phyloP scores from a whole-genome alignment of 176 grass and related monocot genomes.

The Oryza rufipogon region DNA sequence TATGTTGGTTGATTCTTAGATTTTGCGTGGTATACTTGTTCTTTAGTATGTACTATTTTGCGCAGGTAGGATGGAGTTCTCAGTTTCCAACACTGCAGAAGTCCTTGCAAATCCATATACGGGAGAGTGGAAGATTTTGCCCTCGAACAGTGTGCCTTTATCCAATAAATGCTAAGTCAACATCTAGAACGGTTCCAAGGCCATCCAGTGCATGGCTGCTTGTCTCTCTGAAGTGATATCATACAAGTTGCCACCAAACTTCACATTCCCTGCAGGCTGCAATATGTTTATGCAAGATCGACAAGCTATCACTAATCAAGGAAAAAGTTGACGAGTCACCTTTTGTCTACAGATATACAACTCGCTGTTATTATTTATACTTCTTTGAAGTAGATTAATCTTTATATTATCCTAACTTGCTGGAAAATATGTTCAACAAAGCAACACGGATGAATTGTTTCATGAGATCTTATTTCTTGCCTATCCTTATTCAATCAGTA shows the following conservation, averaged over 20 bases:
- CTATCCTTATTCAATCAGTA: slow-evolving; percentile 34
- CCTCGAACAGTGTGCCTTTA: slow-evolving; percentile 50
- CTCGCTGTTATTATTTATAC: background rate
- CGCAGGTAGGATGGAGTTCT: slow-evolving; percentile 13
- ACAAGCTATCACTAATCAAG: background rate
- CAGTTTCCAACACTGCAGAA: background rate
- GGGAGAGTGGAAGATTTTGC: slow-evolving; percentile 38
- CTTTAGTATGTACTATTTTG: slow-evolving; percentile 27
- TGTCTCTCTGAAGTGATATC: slow-evolving; percentile 44
- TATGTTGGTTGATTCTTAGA: slow-evolving; percentile 21
- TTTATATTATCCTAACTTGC: background rate
- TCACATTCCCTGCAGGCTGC: slow-evolving; percentile 9
- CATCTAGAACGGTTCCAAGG: slow-evolving; percentile 38
- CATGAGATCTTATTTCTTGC: slow-evolving; percentile 9
- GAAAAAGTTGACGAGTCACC: background rate
- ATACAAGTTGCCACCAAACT: slow-evolving; percentile 43
- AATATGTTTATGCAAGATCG: slow-evolving; percentile 24
- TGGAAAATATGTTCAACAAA: slow-evolving; percentile 1
- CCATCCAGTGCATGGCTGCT: slow-evolving; percentile 22
- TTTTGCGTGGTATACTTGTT: background rate
- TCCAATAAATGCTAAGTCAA: slow-evolving; percentile 60
- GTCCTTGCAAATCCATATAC: slow-evolving; percentile 43
- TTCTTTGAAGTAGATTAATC: slow-evolving; percentile 9
- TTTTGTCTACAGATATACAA: background rate
- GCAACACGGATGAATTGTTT: slow-evolving; percentile 9